Base-by-base conservation (phyloP, 768 basidiomycete genomes). In the Dioszegia hungarica region DNA sequence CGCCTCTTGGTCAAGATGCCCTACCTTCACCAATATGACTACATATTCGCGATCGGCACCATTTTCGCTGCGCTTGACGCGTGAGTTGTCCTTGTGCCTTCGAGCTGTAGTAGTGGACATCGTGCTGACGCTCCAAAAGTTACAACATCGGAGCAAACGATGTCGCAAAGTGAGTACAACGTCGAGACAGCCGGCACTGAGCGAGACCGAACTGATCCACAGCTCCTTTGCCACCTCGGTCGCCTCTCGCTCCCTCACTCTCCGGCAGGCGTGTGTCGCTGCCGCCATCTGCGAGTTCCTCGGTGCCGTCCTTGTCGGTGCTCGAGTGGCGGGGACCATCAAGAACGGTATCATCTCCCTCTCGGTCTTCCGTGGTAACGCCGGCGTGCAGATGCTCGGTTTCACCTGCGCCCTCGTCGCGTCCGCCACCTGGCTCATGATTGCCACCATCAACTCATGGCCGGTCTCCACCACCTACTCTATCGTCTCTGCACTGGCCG, bases 381-480 rank as follows among this genome's bases (percentile, higher is more conserved):
- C 78, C 1, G 75, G 73, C 22, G 66, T 79, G 0, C 77, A 78
- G 52, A 61, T 79, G 47, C 70, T 79, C 25, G 75, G 70, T 22
- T 78, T 80, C 67, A 69, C 72, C 27, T 75, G 73, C 61, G 78
- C 77, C 34, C 67, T 79, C 51, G 62, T 61, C 40, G 66, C 60
- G 10, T 73, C 75, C 2, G 65, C 68, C 12, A 47, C 57, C 31
- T 75, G 75, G 77, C 64, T 78, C 50, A 74, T 73, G 67, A 55
- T 76, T 61, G 75, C 73, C 56, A 79, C 78, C 9, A 60, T 57
- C 28, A 51, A 64, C 34, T 66, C 72, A 11, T 76, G 72, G 63
- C 78, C 78, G 45, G 78, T 80, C 34, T 79, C 78, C 14, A 78
- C 79, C 15, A 79, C 78, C 43, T 77, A 79, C 68, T 79, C 78